Base-by-base conservation (phyloP, 345 rosid species). In the Camelina sativa region DNA sequence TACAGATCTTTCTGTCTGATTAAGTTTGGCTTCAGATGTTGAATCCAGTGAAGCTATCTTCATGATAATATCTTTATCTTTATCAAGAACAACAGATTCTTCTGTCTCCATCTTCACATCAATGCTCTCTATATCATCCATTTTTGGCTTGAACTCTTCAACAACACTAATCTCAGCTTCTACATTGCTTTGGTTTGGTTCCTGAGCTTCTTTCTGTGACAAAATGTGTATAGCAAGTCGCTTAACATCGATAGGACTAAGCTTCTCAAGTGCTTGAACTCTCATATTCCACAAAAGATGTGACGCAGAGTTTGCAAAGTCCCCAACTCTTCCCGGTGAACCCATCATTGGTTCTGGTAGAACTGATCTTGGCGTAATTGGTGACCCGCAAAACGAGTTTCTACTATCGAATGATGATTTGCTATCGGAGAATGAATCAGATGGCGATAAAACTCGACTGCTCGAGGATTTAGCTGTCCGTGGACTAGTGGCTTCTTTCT, bases 201-300 rank as follows among this genome's bases (percentile, higher is more conserved):
- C 82, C 13, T 74, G 80, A 67, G 69, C 70, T 71, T 73, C 82
- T 30, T 67, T 54, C 28, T 84, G 75, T 1, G 90, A 77, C 74
- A 83, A 51, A 80, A 85, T 80, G 62, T 85, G 82, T 4, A 85
- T 78, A 2, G 86, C 73, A n/a, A 89, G 87, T 52, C 85, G 84
- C 75, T 90, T 88, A 51, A 84, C 66, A 44, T 88, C 96, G 2
- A 90, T 71, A 12, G 89, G 94, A 76, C 86, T 92, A 72, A 88
- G 67, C 66, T 89, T 96, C 58, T 85, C 96, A 23, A 88, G 81
- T 34, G 94, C 86, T 64, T 89, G 90, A 57, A 88, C 85, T 77
- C 96, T 73, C 62, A 83, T 82, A 37, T 80, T 76, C 84, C 83
- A 79, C 16, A 84, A 9, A 40, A 73, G 77, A 76, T 80, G 74